phyloP scores from a whole-genome alignment of 23 red algal species.

The Gracilaria vermiculophylla region DNA sequence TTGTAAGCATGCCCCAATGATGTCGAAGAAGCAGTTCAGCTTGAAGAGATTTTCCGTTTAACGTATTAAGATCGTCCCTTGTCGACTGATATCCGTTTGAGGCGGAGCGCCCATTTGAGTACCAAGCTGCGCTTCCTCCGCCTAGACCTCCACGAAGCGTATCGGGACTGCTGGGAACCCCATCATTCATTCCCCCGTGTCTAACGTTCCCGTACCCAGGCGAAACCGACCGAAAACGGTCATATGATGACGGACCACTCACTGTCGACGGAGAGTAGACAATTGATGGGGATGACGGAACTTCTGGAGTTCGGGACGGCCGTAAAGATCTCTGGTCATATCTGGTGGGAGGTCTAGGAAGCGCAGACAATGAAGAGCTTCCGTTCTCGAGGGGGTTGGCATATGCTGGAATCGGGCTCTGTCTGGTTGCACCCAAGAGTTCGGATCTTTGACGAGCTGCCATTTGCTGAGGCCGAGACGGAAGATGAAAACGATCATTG shows the following conservation, averaged over 20 bases:
- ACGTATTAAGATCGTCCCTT: slow-evolving; percentile 19
- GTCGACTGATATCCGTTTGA: slow-evolving; percentile 16
- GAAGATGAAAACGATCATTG: not conserved
- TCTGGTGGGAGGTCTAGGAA: not conserved
- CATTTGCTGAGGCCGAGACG: not conserved
- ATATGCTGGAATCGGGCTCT: slow-evolving; percentile 1
- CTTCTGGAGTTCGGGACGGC: not conserved
- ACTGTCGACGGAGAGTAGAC: slow-evolving; percentile 40
- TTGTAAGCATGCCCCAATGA: slow-evolving; percentile 32
- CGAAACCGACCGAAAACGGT: slow-evolving; percentile 48
- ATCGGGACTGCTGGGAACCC: not conserved
- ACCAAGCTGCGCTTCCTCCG: slow-evolving; percentile 11
- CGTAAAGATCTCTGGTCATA: slow-evolving; percentile 9
- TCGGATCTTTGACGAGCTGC: slow-evolving; percentile 37
- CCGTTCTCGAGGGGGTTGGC: slow-evolving; percentile 16
- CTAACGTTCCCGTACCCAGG: slow-evolving; percentile 29
- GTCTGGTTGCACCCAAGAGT: not conserved
- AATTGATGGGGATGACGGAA: slow-evolving; percentile 31
- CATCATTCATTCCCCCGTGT: not conserved
- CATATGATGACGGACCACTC: slow-evolving; percentile 30
- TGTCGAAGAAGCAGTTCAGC: slow-evolving; percentile 32
- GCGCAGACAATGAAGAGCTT: slow-evolving; percentile 19
- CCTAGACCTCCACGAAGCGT: not conserved
- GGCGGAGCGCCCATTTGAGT: slow-evolving; percentile 2
- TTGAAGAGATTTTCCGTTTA: slow-evolving; percentile 1